These are phyloP conservation scores for Avena insularis DNA, from an alignment of 176 grass and related monocot species.

Conservation along the genomic window DNA sequence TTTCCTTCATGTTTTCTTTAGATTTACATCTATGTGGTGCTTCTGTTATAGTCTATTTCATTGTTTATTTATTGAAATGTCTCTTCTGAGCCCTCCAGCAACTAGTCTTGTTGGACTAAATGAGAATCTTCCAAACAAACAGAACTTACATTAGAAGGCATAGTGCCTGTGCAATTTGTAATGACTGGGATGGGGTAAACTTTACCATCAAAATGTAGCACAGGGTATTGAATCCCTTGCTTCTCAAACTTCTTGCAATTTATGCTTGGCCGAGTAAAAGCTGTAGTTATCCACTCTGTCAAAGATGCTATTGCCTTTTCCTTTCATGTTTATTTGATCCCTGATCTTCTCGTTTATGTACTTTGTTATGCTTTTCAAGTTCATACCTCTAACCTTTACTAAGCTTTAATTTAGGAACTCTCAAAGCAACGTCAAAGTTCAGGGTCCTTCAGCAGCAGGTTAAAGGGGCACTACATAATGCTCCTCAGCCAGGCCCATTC, in stretches of 20 bases:
- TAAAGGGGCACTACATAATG: conserved; percentile 68
- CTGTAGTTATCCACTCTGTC: not conserved
- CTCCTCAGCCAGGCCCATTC: conserved; percentile 86
- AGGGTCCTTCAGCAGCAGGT: conserved; percentile 75
- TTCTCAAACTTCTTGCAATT: conserved; percentile 14
- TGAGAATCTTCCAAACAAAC: conserved; percentile 32
- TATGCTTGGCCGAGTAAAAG: conserved; percentile 4
- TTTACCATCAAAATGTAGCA: conserved; percentile 2
- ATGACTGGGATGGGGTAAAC: conserved; percentile 7
- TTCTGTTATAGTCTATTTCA: conserved; percentile 20
- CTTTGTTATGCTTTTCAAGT: not conserved
- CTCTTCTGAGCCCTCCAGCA: not conserved
- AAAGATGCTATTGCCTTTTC: not conserved
- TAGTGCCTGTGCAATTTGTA: conserved; percentile 19
- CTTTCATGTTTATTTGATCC: conserved; percentile 7
- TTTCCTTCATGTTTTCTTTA: conserved; percentile 10
- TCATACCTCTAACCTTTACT: conserved; percentile 25
- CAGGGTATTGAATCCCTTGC: conserved; percentile 16
- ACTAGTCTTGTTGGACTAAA: conserved; percentile 1
- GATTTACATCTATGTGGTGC: not conserved
- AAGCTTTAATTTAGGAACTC: conserved; percentile 63
- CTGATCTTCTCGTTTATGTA: conserved; percentile 24
- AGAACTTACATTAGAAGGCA: not conserved
- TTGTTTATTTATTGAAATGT: not conserved
- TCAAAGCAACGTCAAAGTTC: conserved; percentile 89